Conservation (phyloP, 163 green algal genomes). For the Scenedesmus sp. region DNA sequence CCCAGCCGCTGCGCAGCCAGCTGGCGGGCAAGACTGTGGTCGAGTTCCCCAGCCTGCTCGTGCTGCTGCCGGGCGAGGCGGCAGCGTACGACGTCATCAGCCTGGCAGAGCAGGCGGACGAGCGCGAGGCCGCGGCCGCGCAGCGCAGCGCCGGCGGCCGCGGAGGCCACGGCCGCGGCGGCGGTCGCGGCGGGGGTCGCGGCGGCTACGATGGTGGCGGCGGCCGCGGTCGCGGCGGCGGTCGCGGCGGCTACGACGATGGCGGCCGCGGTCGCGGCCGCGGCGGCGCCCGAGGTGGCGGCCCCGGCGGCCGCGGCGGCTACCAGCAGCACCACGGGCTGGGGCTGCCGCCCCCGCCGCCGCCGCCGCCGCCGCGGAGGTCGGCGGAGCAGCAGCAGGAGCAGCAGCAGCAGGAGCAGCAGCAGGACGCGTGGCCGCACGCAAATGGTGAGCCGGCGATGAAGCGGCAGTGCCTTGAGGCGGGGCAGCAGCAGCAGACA, state of each 20-base stretch:
- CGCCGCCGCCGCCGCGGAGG: too few species aligned
- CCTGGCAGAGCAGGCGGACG: conserved; percentile 13
- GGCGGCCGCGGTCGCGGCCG: too few species aligned
- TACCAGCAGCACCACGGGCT: too few species aligned
- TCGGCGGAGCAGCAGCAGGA: neutral
- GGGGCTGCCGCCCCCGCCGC: too few species aligned
- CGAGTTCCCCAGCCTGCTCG: conserved; percentile 63
- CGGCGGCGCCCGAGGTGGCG: too few species aligned
- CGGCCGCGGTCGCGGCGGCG: too few species aligned
- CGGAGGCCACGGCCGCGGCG: too few species aligned
- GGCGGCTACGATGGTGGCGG: too few species aligned
- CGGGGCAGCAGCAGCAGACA: conserved; percentile 8
- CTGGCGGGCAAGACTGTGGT: conserved; percentile 64
- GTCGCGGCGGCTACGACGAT: too few species aligned
- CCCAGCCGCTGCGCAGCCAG: conserved; percentile 51
- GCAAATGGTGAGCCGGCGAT: neutral
- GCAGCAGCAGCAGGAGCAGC: neutral
- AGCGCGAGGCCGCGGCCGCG: neutral
- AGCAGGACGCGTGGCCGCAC: neutral
- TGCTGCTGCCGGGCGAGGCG: conserved; percentile 46
- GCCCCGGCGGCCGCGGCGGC: too few species aligned
- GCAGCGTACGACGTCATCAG: conserved; percentile 23
- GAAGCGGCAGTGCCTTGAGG: neutral
- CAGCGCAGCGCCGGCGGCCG: too few species aligned
- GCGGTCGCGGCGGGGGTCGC: too few species aligned